These are phyloP conservation scores for Colletotrichum noveboracense DNA, from an alignment of 2,329 filamentous ascomycete species.

Conservation along the genomic window DNA sequence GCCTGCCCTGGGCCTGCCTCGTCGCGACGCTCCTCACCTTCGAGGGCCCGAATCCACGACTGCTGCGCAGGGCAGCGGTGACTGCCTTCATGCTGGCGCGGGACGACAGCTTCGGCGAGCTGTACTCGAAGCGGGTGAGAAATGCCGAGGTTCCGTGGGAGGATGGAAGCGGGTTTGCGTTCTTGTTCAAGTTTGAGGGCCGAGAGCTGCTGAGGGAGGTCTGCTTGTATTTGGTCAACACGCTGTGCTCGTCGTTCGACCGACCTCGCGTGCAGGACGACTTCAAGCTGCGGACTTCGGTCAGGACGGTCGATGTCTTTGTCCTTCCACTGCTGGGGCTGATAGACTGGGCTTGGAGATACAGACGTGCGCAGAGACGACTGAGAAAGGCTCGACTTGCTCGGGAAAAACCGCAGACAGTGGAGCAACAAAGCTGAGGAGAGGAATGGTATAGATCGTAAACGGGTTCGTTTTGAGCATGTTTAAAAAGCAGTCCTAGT, in stretches of 20 bases:
- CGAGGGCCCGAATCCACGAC: constrained; percentile 3
- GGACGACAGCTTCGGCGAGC: background rate
- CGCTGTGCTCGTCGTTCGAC: constrained; percentile 9
- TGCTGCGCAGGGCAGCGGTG: constrained; percentile 12
- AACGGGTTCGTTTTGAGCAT: background rate
- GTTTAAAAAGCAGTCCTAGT: background rate
- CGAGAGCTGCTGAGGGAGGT: constrained; percentile 9
- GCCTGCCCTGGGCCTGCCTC: constrained; percentile 9
- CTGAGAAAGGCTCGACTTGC: background rate
- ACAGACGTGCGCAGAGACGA: background rate
- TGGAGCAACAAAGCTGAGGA: background rate
- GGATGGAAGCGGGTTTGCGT: constrained; percentile 13
- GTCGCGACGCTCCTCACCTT: constrained; percentile 9
- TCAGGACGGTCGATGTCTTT: constrained; percentile 8
- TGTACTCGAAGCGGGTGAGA: background rate
- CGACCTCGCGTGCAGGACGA: constrained; percentile 8
- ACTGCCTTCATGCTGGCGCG: constrained; percentile 15
- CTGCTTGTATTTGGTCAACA: constrained; percentile 10
- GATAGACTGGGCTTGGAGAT: constrained; percentile 17
- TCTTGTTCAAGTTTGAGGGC: constrained; percentile 12
- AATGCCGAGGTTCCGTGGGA: background rate
- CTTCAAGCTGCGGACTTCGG: constrained; percentile 8
- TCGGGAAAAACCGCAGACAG: background rate
- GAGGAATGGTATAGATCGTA: background rate
- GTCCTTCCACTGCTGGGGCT: constrained; percentile 8